These are phyloP conservation scores for Lactarius sp. DNA, from an alignment of 768 basidiomycete species.

Conservation along the genomic window DNA sequence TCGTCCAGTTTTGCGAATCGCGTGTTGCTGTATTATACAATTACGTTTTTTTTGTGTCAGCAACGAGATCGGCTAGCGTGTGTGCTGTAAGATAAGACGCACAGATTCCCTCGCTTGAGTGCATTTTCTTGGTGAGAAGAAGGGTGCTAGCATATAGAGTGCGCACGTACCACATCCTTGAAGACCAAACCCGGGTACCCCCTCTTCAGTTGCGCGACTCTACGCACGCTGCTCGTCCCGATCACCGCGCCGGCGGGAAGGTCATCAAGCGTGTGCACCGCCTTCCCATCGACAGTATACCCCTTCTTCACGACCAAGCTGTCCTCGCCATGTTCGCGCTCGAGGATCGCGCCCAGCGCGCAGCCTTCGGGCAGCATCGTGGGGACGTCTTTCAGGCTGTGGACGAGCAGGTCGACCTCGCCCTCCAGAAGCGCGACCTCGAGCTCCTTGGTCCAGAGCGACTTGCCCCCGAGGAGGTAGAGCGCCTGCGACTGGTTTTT, in stretches of 20 bases:
- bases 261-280: conserved; percentile 71
- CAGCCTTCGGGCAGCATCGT: conserved; percentile 82
- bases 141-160: neutral
- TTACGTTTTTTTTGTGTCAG: neutral
- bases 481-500: conserved; percentile 84
- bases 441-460: conserved; percentile 95
- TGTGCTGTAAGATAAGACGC: conserved; percentile 32
- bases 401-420: conserved; percentile 86
- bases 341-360: conserved; percentile 75
- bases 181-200: conserved; percentile 73
- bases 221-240: conserved; percentile 92
- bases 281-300: conserved; percentile 27
- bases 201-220: conserved; percentile 85
- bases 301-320: conserved; percentile 82
- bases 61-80: neutral
- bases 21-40: conserved; percentile 57
- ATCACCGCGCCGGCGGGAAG: conserved; percentile 84
- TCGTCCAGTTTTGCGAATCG: conserved; percentile 89
- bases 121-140: neutral
- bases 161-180: conserved; percentile 76
- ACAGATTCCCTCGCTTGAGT: conserved; percentile 80
- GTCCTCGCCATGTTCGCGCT: conserved; percentile 87
- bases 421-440: conserved; percentile 74
- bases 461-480: conserved; percentile 86
- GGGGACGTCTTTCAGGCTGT: conserved; percentile 91